phyloP scores from a whole-genome alignment of 2,329 filamentous ascomycete genomes.

The Aspergillus sojae region DNA sequence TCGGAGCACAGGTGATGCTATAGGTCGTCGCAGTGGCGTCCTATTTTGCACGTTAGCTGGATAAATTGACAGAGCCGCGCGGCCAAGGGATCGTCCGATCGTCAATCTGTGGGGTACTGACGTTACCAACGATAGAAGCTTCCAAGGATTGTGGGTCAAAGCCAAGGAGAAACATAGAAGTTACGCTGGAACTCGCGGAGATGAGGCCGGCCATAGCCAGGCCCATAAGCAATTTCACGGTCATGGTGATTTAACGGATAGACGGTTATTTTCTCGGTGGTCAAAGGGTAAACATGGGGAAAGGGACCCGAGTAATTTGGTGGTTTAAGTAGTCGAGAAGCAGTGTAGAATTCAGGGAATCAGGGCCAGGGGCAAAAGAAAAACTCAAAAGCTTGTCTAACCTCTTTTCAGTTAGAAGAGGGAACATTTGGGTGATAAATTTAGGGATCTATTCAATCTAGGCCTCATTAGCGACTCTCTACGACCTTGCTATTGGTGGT shows the following conservation, averaged over 20 bases:
- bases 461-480: background rate
- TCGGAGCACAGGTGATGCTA: constrained; percentile 27
- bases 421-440: background rate
- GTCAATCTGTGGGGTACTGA: constrained; percentile 9
- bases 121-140: constrained; percentile 30
- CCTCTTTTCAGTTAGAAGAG: background rate
- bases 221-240: constrained; percentile 15
- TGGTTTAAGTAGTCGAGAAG: background rate
- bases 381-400: background rate
- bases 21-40: constrained; percentile 30
- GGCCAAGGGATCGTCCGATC: background rate
- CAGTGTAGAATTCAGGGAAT: background rate
- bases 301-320: background rate
- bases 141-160: constrained; percentile 26
- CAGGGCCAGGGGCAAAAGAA: background rate
- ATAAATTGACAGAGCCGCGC: background rate
- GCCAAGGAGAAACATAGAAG: constrained; percentile 29
- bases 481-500: background rate
- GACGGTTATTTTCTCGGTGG: background rate
- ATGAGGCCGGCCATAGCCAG: constrained; percentile 23
- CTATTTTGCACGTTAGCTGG: constrained; percentile 10
- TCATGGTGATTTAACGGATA: constrained; percentile 10
- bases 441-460: background rate
- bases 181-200: constrained; percentile 22
- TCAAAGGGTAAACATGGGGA: background rate